Base-by-base conservation (phyloP, 257 asterid species). In the Solanum virginianum region DNA sequence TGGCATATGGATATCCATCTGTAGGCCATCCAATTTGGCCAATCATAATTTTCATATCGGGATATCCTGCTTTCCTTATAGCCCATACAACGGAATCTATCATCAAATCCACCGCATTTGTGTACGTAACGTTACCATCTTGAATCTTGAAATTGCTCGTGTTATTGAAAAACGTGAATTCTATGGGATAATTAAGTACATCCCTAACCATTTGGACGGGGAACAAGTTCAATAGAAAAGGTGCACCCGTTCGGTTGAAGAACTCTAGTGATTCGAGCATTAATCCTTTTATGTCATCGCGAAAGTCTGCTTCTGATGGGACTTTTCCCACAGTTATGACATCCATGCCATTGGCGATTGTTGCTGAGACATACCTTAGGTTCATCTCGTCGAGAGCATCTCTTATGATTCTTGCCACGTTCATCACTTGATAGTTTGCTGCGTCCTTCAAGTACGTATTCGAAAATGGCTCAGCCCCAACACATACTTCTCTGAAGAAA, bases 1-100 rank as follows among this genome's bases (percentile, higher is more conserved):
- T 90, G 0, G 91, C 94, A 5, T 86, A 60, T 15, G 65, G 66
- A 53, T 20, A 45, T 7, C 93, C 93, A 10, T 91, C 95, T 0
- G 95, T 93, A 7, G 95, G 96, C 95, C 95, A 93, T 14, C 96
- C 95, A 47, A 93, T 87, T 59, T 89, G 87, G 12, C 92, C 89
- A 1, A 92, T 86, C 36, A 80, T 71, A 8, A 93, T 80, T 29
- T 70, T 55, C 79, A 90, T 4, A 43, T 83, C 17, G 1, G 88
- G 69, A 13, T 80, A 66, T 15, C 92, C 94, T 0, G 84, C 86
- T 55, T 92, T 94, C 6, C 3, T 79, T 18, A 94, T 14, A 0
- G 94, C 91, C 79, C 86, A 85, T 0, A 85, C 86, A 18, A 89
- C 68, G 0, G 91, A 84, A 45, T 94, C 96, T n/a, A 86, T 81